Conservation (phyloP, 2,329 filamentous ascomycete genomes). For the Microsporum ferrugineum region DNA sequence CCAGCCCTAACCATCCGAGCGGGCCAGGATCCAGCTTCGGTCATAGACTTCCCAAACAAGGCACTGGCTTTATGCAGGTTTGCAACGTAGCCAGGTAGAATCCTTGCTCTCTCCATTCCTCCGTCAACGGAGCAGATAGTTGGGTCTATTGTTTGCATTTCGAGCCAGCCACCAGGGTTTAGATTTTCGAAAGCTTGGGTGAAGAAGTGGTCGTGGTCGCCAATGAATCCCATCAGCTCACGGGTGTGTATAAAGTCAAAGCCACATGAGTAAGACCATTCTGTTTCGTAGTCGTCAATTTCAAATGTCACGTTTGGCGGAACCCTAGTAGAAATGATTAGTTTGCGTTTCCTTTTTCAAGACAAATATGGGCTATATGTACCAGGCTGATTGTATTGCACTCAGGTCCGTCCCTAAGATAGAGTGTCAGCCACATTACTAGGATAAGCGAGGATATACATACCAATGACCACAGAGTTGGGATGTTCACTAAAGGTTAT, state of each 20-base stretch:
- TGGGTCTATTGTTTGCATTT: constrained; percentile 32
- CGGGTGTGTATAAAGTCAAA: constrained; percentile 33
- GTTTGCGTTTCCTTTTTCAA: background rate
- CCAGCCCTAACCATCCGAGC: constrained; percentile 41
- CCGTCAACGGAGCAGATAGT: constrained; percentile 23
- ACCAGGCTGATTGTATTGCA: constrained; percentile 12
- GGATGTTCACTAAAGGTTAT: constrained; percentile 2
- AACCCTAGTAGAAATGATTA: constrained; percentile 20
- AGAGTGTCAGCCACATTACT: background rate
- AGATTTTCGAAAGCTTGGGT: constrained; percentile 27
- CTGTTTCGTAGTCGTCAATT: constrained; percentile 34
- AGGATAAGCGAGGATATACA: background rate
- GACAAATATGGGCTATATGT: constrained; percentile 9
- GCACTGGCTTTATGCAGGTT: constrained; percentile 5
- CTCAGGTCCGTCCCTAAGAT: constrained; percentile 9
- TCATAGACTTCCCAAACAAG: constrained; percentile 26
- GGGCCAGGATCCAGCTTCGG: constrained; percentile 28
- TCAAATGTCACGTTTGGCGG: constrained; percentile 42
- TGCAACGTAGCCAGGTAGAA: background rate
- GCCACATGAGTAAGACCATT: constrained; percentile 28
- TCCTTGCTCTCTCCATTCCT: constrained; percentile 9
- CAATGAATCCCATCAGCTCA: constrained; percentile 16
- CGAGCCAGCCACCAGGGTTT: constrained; percentile 41
- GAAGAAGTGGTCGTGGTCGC: constrained; percentile 17
- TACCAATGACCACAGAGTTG: constrained; percentile 7